Conservation (phyloP, 352 stramenopile species). For the Phytophthora colocasiae region DNA sequence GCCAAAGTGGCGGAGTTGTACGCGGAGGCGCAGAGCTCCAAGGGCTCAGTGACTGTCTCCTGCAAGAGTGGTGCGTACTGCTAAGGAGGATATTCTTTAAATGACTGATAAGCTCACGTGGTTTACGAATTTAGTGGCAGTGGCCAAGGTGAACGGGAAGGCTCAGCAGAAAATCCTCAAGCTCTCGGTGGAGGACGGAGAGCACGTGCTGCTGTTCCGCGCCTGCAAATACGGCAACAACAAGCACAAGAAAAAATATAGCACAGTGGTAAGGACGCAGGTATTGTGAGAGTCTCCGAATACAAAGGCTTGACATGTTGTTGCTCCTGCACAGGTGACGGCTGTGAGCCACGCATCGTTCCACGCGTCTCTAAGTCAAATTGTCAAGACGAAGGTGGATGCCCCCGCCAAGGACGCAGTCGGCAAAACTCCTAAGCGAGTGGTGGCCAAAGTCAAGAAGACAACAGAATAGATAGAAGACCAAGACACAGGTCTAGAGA, state of each 20-base stretch:
- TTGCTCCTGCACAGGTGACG: slow-evolving; percentile 51
- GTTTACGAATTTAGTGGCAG: slow-evolving; percentile 33
- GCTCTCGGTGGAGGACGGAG: slow-evolving; percentile 47
- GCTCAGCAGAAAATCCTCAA: slow-evolving; percentile 47
- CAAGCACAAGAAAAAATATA: slow-evolving; percentile 89
- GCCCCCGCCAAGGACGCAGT: slow-evolving; percentile 35
- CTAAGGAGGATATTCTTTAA: neutral
- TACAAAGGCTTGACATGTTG: neutral
- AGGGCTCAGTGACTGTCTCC: slow-evolving; percentile 63
- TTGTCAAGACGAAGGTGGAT: slow-evolving; percentile 77
- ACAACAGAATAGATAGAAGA: slow-evolving; percentile 61
- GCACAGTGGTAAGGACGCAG: slow-evolving; percentile 56
- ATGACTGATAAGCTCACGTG: slow-evolving; percentile 4
- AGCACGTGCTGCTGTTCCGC: slow-evolving; percentile 77
- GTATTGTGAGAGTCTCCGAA: neutral
- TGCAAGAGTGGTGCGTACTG: slow-evolving; percentile 73
- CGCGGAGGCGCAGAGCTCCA: slow-evolving; percentile 40
- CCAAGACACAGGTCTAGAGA: slow-evolving; percentile 28
- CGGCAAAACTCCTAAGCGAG: slow-evolving; percentile 36
- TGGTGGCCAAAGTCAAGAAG: slow-evolving; percentile 70
- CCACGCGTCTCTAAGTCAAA: slow-evolving; percentile 70
- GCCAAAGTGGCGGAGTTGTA: slow-evolving; percentile 68
- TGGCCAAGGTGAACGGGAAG: slow-evolving; percentile 46
- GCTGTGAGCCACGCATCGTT: slow-evolving; percentile 65
- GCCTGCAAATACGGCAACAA: slow-evolving; percentile 87